These are phyloP conservation scores for Waltergamsia citrina DNA, from an alignment of 2,329 filamentous ascomycete species.

Conservation along the genomic window DNA sequence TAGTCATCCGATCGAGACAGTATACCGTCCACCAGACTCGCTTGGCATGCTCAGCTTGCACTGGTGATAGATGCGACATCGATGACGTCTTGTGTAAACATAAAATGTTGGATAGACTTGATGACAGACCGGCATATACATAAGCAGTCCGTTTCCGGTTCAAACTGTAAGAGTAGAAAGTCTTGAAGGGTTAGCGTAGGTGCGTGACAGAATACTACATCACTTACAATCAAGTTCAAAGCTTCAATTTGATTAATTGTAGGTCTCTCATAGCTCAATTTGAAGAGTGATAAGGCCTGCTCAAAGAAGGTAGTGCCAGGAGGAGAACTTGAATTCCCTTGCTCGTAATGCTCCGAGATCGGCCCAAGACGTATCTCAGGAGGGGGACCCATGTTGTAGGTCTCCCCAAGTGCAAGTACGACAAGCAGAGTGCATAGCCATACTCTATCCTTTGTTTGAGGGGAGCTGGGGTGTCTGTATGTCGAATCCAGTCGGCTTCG, in stretches of 20 bases:
- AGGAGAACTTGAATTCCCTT: neutral
- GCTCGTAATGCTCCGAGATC: neutral
- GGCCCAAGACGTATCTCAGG: neutral
- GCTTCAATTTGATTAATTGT: neutral
- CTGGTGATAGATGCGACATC: neutral
- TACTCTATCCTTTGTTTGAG: neutral
- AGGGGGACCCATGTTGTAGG: neutral
- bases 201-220: neutral
- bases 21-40: slow-evolving; percentile 1
- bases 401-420: neutral
- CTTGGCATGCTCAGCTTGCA: neutral
- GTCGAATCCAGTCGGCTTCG: neutral
- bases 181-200: neutral
- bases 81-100: neutral
- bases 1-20: slow-evolving; percentile 1
- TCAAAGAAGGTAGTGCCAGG: neutral
- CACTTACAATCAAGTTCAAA: neutral
- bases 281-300: neutral
- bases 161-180: neutral
- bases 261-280: neutral
- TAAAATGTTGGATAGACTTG: neutral
- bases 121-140: neutral
- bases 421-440: slow-evolving; percentile 1
- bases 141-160: slow-evolving; percentile 1
- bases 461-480: neutral